A percentile compares a stretch with the other conserved stretches of the same genome.
These are phyloP conservation scores for Candida maesae DNA, from an alignment of 805 yeast genomes.

Conservation along the genomic window DNA sequence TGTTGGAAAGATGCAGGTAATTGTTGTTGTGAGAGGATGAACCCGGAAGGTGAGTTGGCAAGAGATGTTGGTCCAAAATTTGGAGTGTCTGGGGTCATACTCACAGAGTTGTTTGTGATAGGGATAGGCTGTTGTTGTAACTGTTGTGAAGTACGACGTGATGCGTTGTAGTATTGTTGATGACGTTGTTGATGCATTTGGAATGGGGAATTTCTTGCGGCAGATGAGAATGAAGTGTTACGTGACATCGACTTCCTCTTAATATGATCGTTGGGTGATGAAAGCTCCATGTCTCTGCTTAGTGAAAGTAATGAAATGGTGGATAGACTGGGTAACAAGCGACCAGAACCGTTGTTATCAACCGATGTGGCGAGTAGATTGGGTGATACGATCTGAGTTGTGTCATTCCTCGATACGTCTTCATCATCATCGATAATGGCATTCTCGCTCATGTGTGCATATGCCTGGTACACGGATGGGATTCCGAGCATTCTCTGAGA, in stretches of 20 bases:
- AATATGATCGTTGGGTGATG: slow-evolving; percentile 9
- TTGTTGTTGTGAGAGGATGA: slow-evolving; percentile 19
- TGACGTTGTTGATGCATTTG: slow-evolving; percentile 22
- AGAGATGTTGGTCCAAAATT: slow-evolving; percentile 23
- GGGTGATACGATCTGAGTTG: slow-evolving; percentile 19
- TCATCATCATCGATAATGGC: slow-evolving; percentile 23
- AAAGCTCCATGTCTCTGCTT: slow-evolving; percentile 12
- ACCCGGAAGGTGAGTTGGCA: slow-evolving; percentile 22
- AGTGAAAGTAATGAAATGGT: slow-evolving; percentile 26
- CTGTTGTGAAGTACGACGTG: slow-evolving; percentile 11
- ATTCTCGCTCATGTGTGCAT: slow-evolving; percentile 13
- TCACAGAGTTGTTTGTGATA: not conserved
- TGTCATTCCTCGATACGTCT: not conserved
- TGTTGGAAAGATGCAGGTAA: slow-evolving; percentile 20
- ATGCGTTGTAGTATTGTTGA: slow-evolving; percentile 10
- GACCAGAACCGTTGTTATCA: slow-evolving; percentile 12
- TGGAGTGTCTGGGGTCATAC: slow-evolving; percentile 22
- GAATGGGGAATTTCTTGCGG: slow-evolving; percentile 12
- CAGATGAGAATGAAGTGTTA: slow-evolving; percentile 18
- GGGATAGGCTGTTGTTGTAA: slow-evolving; percentile 16
- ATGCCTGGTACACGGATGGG: slow-evolving; percentile 2
- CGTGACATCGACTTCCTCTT: slow-evolving; percentile 17
- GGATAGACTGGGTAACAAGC: slow-evolving; percentile 19
- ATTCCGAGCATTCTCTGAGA: slow-evolving; percentile 4
- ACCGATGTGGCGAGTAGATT: slow-evolving; percentile 23